Evolutionary conservation across 192 early-diverging fungal species (phyloP).

Genomic region (Phlyctochytrium arcticum): DNA sequence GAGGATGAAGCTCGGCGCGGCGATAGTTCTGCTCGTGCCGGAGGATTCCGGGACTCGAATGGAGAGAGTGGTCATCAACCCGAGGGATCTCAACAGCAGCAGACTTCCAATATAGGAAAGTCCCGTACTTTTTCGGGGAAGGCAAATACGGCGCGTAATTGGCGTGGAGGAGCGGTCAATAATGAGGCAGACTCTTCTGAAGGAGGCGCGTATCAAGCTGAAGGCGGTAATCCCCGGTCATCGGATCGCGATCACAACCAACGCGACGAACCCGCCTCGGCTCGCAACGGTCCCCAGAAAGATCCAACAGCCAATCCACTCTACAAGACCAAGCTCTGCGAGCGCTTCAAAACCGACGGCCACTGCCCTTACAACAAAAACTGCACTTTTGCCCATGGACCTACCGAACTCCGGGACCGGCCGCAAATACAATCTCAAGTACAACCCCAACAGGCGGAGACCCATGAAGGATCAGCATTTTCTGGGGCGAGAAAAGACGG

Average conservation of each 20-base stretch:
- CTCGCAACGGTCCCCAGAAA: too few species aligned
- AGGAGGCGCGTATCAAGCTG: neutral
- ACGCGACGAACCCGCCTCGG: neutral
- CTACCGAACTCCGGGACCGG: slow-evolving; percentile 5
- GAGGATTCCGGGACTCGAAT: neutral
- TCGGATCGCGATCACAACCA: neutral
- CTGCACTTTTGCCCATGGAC: slow-evolving; percentile 78
- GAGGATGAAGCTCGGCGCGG: neutral
- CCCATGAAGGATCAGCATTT: slow-evolving; percentile 14
- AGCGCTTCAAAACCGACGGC: slow-evolving; percentile 74
- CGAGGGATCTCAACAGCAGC: too few species aligned
- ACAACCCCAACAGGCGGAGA: neutral
- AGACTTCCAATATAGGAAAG: too few species aligned
- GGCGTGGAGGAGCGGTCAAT: neutral
- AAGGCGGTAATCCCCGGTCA: too few species aligned
- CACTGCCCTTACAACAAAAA: slow-evolving; percentile 64
- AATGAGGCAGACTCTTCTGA: neutral
- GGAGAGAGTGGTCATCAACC: too few species aligned
- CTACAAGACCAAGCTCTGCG: slow-evolving; percentile 86
- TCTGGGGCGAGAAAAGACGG: slow-evolving; percentile 13
- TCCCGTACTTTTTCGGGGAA: too few species aligned
- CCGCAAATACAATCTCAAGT: too few species aligned
- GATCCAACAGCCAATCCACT: slow-evolving; percentile 56
- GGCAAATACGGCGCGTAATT: neutral
- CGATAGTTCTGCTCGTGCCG: neutral